Evolutionary conservation across 371 early-diverging fungal species (phyloP).

Genomic region (Mucor velutinosus): DNA sequence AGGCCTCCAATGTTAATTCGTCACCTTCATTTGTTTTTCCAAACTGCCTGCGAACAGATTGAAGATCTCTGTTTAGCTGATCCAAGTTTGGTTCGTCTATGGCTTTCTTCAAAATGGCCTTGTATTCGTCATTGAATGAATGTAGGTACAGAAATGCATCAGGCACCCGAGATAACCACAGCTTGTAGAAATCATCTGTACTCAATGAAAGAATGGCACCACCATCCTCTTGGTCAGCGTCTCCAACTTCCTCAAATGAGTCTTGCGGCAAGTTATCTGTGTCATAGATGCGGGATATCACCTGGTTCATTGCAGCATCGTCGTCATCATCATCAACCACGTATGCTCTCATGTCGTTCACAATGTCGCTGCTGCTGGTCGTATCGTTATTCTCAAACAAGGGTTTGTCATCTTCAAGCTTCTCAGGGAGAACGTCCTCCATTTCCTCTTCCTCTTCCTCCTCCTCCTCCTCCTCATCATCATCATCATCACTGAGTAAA

Average conservation of each 20-base stretch:
- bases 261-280: background rate
- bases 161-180: constrained; percentile 37
- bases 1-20: constrained; percentile 36
- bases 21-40: constrained; percentile 56
- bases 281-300: constrained; percentile 57
- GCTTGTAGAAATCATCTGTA: constrained; percentile 18
- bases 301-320: constrained; percentile 54
- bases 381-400: background rate
- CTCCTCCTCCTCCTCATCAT: constrained; percentile 12
- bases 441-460: background rate
- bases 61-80: constrained; percentile 24
- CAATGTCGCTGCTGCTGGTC: background rate
- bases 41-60: constrained; percentile 37
- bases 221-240: background rate
- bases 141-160: constrained; percentile 44
- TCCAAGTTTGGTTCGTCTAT: constrained; percentile 43
- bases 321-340: constrained; percentile 61
- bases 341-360: constrained; percentile 46
- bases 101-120: constrained; percentile 39
- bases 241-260: background rate
- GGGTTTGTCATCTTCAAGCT: background rate
- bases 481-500: constrained; percentile 22
- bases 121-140: constrained; percentile 47
- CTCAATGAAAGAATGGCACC: background rate
- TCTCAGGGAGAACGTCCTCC: background rate